Evolutionary conservation across 148 eudicot species (phyloP).

Genomic region (Vaccinium vitisidaea): DNA sequence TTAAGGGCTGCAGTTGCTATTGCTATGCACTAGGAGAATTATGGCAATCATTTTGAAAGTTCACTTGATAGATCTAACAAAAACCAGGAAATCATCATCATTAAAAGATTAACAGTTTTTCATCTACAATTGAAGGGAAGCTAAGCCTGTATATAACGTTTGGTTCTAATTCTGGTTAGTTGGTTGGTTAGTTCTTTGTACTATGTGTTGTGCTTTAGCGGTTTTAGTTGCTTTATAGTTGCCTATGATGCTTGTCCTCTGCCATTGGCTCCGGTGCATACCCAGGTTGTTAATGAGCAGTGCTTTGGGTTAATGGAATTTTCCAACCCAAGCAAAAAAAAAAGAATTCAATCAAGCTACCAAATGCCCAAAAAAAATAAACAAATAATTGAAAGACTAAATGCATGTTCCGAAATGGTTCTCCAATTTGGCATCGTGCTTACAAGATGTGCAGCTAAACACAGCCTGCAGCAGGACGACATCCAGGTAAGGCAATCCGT

Average conservation of each 20-base stretch:
- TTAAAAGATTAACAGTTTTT: background rate
- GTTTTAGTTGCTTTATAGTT: background rate
- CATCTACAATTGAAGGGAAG: background rate
- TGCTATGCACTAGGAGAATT: background rate
- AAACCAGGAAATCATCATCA: background rate
- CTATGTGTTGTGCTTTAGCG: background rate
- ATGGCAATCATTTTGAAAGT: background rate
- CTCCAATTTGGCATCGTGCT: constrained; percentile 7
- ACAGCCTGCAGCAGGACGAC: constrained; percentile 1
- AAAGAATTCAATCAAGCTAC: background rate
- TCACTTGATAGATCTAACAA: background rate
- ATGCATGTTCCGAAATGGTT: background rate
- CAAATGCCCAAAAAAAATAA: background rate
- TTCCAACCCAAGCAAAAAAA: background rate
- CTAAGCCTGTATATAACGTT: background rate
- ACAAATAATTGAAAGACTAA: background rate
- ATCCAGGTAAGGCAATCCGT: background rate
- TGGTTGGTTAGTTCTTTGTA: background rate
- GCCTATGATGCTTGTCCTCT: background rate
- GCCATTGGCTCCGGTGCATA: background rate
- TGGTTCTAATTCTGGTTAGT: no score
- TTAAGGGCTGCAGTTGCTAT: background rate
- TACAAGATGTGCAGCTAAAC: background rate
- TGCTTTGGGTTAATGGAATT: background rate
- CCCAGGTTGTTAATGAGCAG: background rate